Evolutionary conservation across 108 stramenopile species (phyloP).

Genomic region (Skeletonema marinoi): DNA sequence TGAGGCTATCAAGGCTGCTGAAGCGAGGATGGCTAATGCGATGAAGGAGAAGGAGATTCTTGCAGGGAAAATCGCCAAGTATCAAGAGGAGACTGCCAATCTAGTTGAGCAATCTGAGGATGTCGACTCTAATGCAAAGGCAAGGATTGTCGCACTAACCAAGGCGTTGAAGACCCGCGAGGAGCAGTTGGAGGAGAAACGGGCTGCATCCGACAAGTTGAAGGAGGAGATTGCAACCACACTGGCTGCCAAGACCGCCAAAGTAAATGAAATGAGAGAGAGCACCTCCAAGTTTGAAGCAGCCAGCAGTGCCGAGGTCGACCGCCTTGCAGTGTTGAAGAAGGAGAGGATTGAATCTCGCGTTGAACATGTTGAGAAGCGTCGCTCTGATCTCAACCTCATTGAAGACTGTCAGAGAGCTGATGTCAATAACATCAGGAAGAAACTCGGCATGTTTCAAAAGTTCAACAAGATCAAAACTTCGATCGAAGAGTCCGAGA

Average conservation of each 20-base stretch:
- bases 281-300: conserved; percentile 36
- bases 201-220: conserved; percentile 14
- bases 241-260: conserved; percentile 4
- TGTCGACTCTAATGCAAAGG: background rate
- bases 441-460: conserved; percentile 4
- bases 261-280: conserved; percentile 30
- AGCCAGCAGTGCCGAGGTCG: conserved; percentile 35
- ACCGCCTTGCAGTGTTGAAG: conserved; percentile 30
- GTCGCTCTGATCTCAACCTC: conserved; percentile 31
- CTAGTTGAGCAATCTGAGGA: background rate
- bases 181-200: conserved; percentile 7
- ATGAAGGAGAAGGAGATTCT: conserved; percentile 50
- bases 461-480: conserved; percentile 23
- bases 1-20: conserved; percentile 28
- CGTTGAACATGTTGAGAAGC: conserved; percentile 30
- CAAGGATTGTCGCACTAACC: background rate
- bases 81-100: background rate
- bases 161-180: background rate
- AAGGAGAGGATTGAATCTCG: conserved; percentile 30
- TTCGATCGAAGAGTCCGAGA: conserved; percentile 21
- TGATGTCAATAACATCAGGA: conserved; percentile 22
- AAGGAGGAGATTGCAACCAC: conserved; percentile 5
- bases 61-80: conserved; percentile 3
- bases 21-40: conserved; percentile 26
- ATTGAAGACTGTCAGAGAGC: conserved; percentile 23